phyloP scores from a whole-genome alignment of 495 filamentous ascomycete genomes.

The Acidomyces sp. region DNA sequence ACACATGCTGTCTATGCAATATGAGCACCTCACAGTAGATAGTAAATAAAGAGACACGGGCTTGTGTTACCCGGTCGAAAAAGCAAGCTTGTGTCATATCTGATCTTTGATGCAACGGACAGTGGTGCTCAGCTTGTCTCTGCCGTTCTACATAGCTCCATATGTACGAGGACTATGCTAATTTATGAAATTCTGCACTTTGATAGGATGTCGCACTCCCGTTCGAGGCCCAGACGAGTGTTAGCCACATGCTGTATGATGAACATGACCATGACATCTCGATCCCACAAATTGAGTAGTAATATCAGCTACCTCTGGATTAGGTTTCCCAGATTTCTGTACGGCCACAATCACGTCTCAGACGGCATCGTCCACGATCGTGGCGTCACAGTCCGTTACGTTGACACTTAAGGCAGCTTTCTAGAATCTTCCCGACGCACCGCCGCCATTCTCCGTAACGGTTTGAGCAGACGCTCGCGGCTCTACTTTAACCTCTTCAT shows the following conservation, averaged over 20 bases:
- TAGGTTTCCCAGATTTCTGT: slow-evolving; percentile 48
- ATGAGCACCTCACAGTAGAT: too few species aligned
- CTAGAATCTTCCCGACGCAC: slow-evolving; percentile 37
- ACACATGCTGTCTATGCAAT: too few species aligned
- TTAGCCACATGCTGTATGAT: slow-evolving; percentile 27
- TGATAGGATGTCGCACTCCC: slow-evolving; percentile 25
- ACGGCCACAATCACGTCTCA: slow-evolving; percentile 37
- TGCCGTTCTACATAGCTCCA: slow-evolving; percentile 25
- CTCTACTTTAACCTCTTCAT: slow-evolving; percentile 36
- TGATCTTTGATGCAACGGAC: too few species aligned
- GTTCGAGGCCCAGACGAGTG: slow-evolving; percentile 22
- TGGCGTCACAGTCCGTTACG: background rate
- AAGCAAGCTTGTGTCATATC: too few species aligned
- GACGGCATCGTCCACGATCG: slow-evolving; percentile 13
- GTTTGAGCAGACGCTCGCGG: slow-evolving; percentile 28
- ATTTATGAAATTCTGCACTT: slow-evolving; percentile 31
- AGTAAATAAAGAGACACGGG: too few species aligned
- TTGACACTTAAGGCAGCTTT: slow-evolving; percentile 10
- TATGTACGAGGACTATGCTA: slow-evolving; percentile 29
- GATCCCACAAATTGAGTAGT: slow-evolving; percentile 37
- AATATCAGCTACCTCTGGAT: slow-evolving; percentile 30
- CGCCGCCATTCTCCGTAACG: slow-evolving; percentile 37
- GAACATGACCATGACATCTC: slow-evolving; percentile 34
- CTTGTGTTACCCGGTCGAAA: too few species aligned
- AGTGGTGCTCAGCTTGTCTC: too few species aligned